These are phyloP conservation scores for Monosporascus ibericus DNA, from an alignment of 2,329 filamentous ascomycete species.

Conservation along the genomic window DNA sequence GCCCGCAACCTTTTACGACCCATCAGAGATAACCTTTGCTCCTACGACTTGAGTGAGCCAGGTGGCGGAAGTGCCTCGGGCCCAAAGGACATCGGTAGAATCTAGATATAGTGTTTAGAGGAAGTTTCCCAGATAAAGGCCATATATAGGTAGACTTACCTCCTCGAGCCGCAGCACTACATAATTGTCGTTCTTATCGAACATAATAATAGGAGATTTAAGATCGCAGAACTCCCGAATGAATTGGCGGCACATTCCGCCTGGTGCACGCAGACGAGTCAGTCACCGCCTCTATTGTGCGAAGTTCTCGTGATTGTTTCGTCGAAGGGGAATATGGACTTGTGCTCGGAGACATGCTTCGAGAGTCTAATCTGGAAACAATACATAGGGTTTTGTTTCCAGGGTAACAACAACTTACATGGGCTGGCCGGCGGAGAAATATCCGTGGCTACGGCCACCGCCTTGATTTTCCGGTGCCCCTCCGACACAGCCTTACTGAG, in stretches of 20 bases:
- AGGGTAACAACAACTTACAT: conserved; percentile 38
- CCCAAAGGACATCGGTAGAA: conserved; percentile 64
- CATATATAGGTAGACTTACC: conserved; percentile 32
- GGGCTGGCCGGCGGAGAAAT: conserved; percentile 64
- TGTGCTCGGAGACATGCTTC: too few relatives aligned
- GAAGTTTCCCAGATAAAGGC: background rate
- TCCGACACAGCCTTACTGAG: conserved; percentile 70
- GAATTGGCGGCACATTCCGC: conserved; percentile 90
- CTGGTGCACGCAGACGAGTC: background rate
- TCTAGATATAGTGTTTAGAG: conserved; percentile 30
- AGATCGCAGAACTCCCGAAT: conserved; percentile 70
- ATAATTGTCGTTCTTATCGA: conserved; percentile 72
- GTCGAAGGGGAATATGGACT: too few relatives aligned
- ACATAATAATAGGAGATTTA: conserved; percentile 82
- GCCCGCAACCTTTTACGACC: too few relatives aligned
- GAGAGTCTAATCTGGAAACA: too few relatives aligned
- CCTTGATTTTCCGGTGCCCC: conserved; percentile 57
- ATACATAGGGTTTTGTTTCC: background rate
- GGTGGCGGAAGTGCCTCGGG: conserved; percentile 50
- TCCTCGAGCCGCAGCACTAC: conserved; percentile 64
- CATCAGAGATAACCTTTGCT: background rate
- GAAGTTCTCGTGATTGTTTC: too few relatives aligned
- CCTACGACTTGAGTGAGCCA: conserved; percentile 4
- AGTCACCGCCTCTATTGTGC: too few relatives aligned
- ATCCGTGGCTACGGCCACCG: conserved; percentile 81